phyloP scores from a whole-genome alignment of 257 asterid species.

The Solanum microdontum region DNA sequence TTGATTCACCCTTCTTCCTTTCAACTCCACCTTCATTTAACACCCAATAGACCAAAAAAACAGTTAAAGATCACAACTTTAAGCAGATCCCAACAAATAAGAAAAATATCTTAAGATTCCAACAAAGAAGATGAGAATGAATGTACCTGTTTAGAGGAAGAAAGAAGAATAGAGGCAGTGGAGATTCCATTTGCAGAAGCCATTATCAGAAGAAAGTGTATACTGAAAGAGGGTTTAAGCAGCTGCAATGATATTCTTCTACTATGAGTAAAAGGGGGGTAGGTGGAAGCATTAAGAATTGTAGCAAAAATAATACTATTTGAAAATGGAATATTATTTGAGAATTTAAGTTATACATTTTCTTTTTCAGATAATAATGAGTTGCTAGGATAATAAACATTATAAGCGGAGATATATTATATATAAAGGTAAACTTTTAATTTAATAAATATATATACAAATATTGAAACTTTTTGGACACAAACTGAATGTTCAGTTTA shows the following conservation, averaged over 20 bases:
- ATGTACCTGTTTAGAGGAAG: conserved; percentile 45
- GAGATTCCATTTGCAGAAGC: conserved; percentile 87
- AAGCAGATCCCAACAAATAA: not conserved
- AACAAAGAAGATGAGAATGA: not conserved
- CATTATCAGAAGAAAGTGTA: conserved; percentile 21
- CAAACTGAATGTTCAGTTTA: no score
- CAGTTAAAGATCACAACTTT: not conserved
- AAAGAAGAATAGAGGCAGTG: conserved; percentile 53
- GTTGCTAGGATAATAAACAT: no score
- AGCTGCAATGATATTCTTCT: not conserved
- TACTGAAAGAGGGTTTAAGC: not conserved
- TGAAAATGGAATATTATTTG: not conserved
- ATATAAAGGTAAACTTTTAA: no score
- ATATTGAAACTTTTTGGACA: no score
- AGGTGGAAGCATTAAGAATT: not conserved
- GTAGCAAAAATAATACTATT: not conserved
- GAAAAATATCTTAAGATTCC: not conserved
- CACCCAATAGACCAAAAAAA: not conserved
- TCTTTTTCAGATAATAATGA: not conserved
- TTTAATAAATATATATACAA: no score
- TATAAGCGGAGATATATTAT: no score
- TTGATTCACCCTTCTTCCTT: conserved; percentile 43
- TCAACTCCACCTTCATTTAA: conserved; percentile 40
- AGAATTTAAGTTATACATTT: not conserved
- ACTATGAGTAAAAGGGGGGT: not conserved